Conservation (phyloP, 345 rosid genomes). For the Isatis tinctoria region DNA sequence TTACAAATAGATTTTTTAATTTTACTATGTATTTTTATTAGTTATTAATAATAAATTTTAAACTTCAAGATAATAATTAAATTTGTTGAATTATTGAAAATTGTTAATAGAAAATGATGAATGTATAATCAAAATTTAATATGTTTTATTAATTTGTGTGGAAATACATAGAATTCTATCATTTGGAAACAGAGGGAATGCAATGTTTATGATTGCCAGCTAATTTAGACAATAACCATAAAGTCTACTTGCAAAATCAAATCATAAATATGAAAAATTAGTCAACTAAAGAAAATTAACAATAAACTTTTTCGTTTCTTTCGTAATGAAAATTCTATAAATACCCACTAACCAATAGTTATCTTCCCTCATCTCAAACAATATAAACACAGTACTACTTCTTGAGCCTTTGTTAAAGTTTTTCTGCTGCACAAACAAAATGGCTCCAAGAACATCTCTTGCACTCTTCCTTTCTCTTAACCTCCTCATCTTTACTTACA, state of each 20-base stretch:
- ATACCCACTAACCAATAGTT: constrained; percentile 10
- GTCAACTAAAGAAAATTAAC: background rate
- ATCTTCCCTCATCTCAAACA: constrained; percentile 12
- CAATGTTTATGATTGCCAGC: background rate
- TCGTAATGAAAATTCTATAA: constrained; percentile 9
- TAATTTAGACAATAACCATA: background rate
- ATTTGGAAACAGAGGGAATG: no score
- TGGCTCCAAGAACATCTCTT: constrained; percentile 50
- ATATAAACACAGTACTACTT: background rate
- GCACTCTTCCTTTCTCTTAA: constrained; percentile 51
- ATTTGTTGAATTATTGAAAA: no score
- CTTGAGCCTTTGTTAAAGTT: background rate
- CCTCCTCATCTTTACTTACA: constrained; percentile 46
- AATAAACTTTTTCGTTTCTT: background rate
- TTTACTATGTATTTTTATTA: no score
- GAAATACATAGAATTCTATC: no score
- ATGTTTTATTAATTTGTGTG: no score
- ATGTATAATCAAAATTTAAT: no score
- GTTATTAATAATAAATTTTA: no score
- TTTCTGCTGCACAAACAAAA: background rate
- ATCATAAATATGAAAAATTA: background rate
- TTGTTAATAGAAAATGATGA: no score
- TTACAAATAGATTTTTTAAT: no score
- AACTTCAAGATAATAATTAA: no score
- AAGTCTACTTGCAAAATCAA: background rate